Base-by-base conservation (phyloP, 345 rosid species). In the Salix suchowensis region DNA sequence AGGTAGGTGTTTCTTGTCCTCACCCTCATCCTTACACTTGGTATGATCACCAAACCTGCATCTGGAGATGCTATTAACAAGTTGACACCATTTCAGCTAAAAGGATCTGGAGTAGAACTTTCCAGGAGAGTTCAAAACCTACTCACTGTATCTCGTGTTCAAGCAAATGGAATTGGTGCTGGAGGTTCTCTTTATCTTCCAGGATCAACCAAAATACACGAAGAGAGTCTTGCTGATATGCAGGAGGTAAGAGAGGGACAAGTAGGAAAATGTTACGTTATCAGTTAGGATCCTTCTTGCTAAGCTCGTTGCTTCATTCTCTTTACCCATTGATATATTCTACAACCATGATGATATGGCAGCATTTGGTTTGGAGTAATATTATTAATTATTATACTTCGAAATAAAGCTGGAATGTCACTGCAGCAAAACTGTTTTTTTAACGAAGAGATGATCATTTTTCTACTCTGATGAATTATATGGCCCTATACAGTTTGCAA, bases 61-160 rank as follows among this genome's bases (percentile, higher is more conserved):
- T 36, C 67, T 42, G 68, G 70, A 44, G 42, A 30, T 78, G 61
- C 21, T 77, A 60, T 58, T 81, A 72, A 88, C 74, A 23, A 79
- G 48, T 48, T 60, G 61, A 73, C 72, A 37, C n/a, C 67, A 76
- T 80, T 72, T 75, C 93, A 94, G 99, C 85, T 96, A 77, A 96
- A 89, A 90, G 98, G 99, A 81, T 87, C 97, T 44, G 97, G 98
- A 79, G 97, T 97, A 67, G 97, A 96, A 84, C 97, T 94, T 75
- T 91, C 97, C 4, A 87, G 97, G 88, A 91, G 97, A 86, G 97
- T 96, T 60, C 97, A 96, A 77, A 92, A 84, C 85, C 83, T 96
- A 72, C 95, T 92, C 16, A 83, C 87, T 0, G 70, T 90, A 44
- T 88, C 93, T 65, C 94, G 95, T 60, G 87, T 89, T 74, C 99